phyloP scores from a whole-genome alignment of 2,329 filamentous ascomycete genomes.

The Hypoxylon sp. region DNA sequence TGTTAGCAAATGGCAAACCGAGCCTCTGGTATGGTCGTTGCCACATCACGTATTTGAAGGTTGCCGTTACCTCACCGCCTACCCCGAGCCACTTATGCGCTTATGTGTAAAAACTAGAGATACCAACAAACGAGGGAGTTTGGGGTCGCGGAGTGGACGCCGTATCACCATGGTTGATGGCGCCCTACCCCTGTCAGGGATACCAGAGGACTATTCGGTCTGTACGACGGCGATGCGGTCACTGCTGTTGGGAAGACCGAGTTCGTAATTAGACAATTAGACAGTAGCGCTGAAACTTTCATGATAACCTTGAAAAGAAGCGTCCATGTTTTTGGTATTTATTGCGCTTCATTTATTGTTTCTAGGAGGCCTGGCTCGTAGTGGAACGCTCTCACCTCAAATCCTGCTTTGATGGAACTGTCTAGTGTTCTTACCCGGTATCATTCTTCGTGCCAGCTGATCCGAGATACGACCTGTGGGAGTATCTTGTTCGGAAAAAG shows the following conservation, averaged over 20 bases:
- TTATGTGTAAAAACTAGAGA: background rate
- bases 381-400: background rate
- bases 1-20: background rate
- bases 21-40: background rate
- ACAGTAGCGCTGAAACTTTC: too few relatives aligned
- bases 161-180: constrained; percentile 12
- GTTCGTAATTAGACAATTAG: background rate
- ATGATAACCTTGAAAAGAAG: background rate
- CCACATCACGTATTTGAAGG: background rate
- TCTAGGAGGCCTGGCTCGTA: background rate
- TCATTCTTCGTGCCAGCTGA: background rate
- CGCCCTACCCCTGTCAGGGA: background rate
- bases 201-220: constrained; percentile 1
- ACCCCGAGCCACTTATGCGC: background rate
- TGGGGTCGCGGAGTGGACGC: constrained; percentile 4
- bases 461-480: background rate
- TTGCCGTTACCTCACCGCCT: constrained; percentile 1
- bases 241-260: background rate
- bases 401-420: background rate
- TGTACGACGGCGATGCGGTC: constrained; percentile 2
- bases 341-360: background rate
- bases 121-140: background rate
- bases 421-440: background rate
- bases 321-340: background rate
- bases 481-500: background rate